phyloP scores from a whole-genome alignment of 108 stramenopile genomes.

The Bacterosira constricta region DNA sequence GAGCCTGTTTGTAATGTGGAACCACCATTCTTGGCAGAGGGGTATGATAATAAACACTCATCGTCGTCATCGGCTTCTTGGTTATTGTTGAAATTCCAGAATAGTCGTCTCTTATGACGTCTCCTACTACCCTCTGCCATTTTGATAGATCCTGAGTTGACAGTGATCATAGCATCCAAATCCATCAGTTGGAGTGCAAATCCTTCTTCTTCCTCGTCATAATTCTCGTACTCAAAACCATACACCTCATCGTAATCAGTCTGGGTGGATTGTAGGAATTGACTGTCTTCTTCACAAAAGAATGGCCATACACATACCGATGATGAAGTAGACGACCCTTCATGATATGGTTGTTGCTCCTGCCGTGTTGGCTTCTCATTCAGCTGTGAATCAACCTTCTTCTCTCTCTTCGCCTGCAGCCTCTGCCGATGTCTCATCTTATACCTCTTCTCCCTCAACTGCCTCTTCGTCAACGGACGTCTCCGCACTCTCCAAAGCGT shows the following conservation, averaged over 20 bases:
- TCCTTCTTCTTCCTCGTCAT: constrained; percentile 14
- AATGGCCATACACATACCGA: constrained; percentile 47
- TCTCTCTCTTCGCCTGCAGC: background rate
- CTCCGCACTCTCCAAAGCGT: constrained; percentile 69
- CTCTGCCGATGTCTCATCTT: constrained; percentile 10
- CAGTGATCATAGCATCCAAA: constrained; percentile 16
- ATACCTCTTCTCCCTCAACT: constrained; percentile 15
- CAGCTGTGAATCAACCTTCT: background rate
- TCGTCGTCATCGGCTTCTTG: background rate
- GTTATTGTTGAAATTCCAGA: constrained; percentile 11
- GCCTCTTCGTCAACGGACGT: constrained; percentile 27
- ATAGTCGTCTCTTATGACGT: constrained; percentile 2
- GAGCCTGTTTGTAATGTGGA: constrained; percentile 47
- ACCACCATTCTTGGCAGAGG: constrained; percentile 3
- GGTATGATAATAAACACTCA: constrained; percentile 37
- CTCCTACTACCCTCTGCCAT: background rate
- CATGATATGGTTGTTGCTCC: background rate
- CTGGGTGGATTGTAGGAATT: background rate
- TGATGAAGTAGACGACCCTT: background rate
- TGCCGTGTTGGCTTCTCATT: constrained; percentile 1
- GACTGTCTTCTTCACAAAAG: constrained; percentile 37
- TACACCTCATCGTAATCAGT: constrained; percentile 11
- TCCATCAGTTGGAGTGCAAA: constrained; percentile 42
- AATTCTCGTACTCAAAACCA: constrained; percentile 21
- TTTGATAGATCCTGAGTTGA: too few species aligned